Evolutionary conservation across 176 grass and related monocot species (phyloP), one percentile per base, ranked within the genome.

Genomic region (Lolium perenne): DNA sequence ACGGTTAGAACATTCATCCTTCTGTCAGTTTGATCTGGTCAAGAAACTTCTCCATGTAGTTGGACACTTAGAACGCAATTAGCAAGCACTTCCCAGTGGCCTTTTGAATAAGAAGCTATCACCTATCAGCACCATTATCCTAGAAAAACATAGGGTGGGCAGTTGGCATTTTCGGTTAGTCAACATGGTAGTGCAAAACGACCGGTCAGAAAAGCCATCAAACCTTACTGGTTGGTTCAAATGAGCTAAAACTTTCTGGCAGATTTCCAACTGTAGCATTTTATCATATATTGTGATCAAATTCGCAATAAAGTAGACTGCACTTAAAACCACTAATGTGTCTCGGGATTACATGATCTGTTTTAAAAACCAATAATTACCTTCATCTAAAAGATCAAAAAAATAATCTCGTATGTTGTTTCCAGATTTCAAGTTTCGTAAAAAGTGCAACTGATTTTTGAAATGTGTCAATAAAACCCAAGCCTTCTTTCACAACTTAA

Each of bases 241-340:
- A 82, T 77, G 54, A 82, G 14, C 64, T 64, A 48, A 10, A 20
- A 20, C 66, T 86, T 69, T 79, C 89, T 84, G 80, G 78, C 51
- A 5, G 77, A 46, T 70, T 85, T 50, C 87, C 88, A 70, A 67
- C 51, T 76, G 20, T 47, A 47, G 55, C 50, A 66, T 45, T 64
- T 64, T 8, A 49, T 38, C 66, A 89, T 71, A 64, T 63, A 21
- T 41, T 40, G 25, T 48, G 8, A 81, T 23, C 41, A 80, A 58
- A 88, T 25, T 81, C 76, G 9, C 67, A 58, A 88, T 11, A 62
- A 13, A 72, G 15, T 57, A 80, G 17, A 17, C 23, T 71, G 45
- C 1, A 58, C 5, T 8, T 1, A 64, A 64, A 64, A 26, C 61
- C 22, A 64, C 23, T 64, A 64, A 64, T 64, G 61, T 12, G 11